Base-by-base conservation (phyloP, 2,329 filamentous ascomycete genomes). In the Diaporthe sp. region DNA sequence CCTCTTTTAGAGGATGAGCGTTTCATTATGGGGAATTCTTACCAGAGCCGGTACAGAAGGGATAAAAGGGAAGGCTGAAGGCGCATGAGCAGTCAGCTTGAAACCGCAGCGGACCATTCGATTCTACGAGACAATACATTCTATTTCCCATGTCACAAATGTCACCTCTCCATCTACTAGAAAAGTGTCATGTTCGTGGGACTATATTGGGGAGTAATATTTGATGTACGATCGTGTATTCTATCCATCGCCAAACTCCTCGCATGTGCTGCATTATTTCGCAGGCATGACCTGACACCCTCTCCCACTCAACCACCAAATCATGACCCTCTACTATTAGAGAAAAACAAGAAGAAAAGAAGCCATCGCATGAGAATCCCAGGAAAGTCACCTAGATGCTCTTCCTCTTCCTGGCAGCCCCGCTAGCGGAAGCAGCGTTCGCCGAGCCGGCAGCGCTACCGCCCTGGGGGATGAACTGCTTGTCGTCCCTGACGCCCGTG, bases 391-490 rank as follows among this genome's bases (percentile, higher is more conserved):
- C 3, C 34, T 70, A 70, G 34, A 70, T 28, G 3, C 0, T 15
- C 34, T 49, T 55, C 49, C 49, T 70, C 65, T 70, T 70, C 49
- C 49, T 70, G 31, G 65, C 65, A 55, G 65, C 49, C 4, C 34
- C 31, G 65, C 65, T 55, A 0, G 65, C 22, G 34, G 47, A 42
- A 7, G 65, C 65, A 55, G 22, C n/a, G 28, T 8, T 68, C 22
- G 63, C 63, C 31, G 63, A 53, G 63, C 60, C 25, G 2, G 39
- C 15, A 7, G 47, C 3, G 44, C 63, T 67, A 31, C 28, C 28
- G 28, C 28, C 28, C 34, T 55, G 65, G 9, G 65, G 65, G 44
- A 70, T 49, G 31, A 70, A 70, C 65, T 70, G 65, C 65, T 70
- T 12, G 49, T 70, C 65, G 17, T 70, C 65, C 49, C 65, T 70